Evolutionary conservation across 768 basidiomycete species (phyloP).

Genomic region (Serendipita vermifera): DNA sequence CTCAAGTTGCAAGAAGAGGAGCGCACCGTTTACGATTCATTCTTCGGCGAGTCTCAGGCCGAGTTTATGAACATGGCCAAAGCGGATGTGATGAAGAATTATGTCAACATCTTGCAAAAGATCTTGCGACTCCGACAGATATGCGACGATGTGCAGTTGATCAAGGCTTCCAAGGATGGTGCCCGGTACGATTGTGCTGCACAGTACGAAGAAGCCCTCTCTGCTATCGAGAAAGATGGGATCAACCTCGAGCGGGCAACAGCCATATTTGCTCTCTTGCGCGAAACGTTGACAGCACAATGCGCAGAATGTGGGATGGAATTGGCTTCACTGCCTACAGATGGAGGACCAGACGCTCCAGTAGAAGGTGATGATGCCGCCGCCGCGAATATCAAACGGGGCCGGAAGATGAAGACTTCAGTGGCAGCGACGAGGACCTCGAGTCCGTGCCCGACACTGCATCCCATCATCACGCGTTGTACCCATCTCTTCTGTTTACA

Average conservation of each 20-base stretch:
- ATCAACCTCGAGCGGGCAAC: constrained; percentile 60
- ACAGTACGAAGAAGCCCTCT: constrained; percentile 68
- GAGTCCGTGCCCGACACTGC: constrained; percentile 45
- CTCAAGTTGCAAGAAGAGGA: constrained; percentile 78
- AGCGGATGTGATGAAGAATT: constrained; percentile 96
- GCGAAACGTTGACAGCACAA: constrained; percentile 76
- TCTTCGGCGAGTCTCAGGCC: constrained; percentile 80
- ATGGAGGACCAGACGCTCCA: constrained; percentile 30
- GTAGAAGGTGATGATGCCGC: constrained; percentile 38
- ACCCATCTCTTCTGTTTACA: constrained; percentile 83
- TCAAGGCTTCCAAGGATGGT: constrained; percentile 51
- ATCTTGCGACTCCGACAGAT: constrained; percentile 93
- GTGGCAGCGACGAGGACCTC: constrained; percentile 61
- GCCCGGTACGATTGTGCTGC: constrained; percentile 34
- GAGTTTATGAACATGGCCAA: constrained; percentile 82
- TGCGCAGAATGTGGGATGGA: constrained; percentile 82
- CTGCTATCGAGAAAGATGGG: constrained; percentile 65
- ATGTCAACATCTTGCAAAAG: constrained; percentile 93
- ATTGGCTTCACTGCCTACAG: constrained; percentile 42
- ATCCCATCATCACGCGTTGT: constrained; percentile 75
- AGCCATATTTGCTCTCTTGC: constrained; percentile 73
- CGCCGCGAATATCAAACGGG: constrained; percentile 37
- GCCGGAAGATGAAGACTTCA: constrained; percentile 34
- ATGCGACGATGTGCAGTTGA: constrained; percentile 89
- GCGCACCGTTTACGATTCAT: constrained; percentile 72